phyloP scores from a whole-genome alignment of 208 protist genomes.

The Jaenimonas drosophilae region DNA sequence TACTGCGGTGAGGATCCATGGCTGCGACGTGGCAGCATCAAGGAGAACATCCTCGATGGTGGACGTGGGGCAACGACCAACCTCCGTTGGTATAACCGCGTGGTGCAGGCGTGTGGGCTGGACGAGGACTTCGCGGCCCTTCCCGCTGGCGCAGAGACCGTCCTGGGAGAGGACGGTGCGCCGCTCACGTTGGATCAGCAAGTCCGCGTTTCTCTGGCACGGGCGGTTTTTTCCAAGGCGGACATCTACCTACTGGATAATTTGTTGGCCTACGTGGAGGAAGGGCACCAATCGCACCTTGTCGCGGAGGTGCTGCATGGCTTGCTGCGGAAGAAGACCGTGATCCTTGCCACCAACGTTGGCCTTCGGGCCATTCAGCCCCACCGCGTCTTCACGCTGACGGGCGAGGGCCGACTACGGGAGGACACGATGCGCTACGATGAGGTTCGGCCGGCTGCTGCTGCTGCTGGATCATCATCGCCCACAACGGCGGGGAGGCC shows the following conservation, averaged over 20 bases:
- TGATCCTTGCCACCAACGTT: constrained; percentile 65
- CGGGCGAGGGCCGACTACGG: constrained; percentile 21
- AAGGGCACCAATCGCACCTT: constrained; percentile 37
- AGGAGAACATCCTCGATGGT: constrained; percentile 89
- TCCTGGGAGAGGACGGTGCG: constrained; percentile 68
- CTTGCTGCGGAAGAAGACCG: constrained; percentile 66
- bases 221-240: constrained; percentile 63
- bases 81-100: constrained; percentile 47
- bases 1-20: constrained; percentile 81
- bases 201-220: constrained; percentile 65
- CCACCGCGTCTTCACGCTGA: constrained; percentile 51
- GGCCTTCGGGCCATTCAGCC: constrained; percentile 31
- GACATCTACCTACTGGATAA: constrained; percentile 88
- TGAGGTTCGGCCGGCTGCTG: too few species aligned
- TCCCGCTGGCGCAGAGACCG: constrained; percentile 74
- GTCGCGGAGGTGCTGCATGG: constrained; percentile 57
- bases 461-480: too few species aligned
- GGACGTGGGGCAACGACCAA: constrained; percentile 10
- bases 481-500: constrained; percentile 6
- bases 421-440: constrained; percentile 43
- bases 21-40: constrained; percentile 87
- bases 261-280: constrained; percentile 85
- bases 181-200: constrained; percentile 64
- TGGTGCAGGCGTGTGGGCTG: constrained; percentile 62
- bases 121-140: constrained; percentile 60